phyloP scores from a whole-genome alignment of 2,329 filamentous ascomycete species.

The Penicillium sp. region DNA sequence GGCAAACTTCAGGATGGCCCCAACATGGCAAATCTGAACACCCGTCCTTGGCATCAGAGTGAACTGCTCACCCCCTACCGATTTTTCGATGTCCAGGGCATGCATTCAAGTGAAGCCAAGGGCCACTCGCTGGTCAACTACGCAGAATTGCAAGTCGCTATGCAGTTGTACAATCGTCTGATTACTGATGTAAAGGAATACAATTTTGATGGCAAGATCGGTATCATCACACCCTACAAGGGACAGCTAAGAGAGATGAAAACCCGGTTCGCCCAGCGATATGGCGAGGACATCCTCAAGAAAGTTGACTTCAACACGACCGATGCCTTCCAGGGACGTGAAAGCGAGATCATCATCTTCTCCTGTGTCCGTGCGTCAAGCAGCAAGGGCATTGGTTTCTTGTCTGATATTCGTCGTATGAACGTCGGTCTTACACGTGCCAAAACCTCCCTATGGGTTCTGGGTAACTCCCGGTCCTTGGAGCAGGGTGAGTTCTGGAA shows the following conservation, averaged over 20 bases:
- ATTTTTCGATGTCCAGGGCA: constrained; percentile 93
- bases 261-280: constrained; percentile 68
- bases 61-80: constrained; percentile 84
- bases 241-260: constrained; percentile 82
- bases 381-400: constrained; percentile 92
- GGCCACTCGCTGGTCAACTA: constrained; percentile 90
- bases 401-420: constrained; percentile 98
- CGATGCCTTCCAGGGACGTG: constrained; percentile 94
- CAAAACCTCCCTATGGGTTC: constrained; percentile 93
- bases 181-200: constrained; percentile 67
- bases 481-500: constrained; percentile 89
- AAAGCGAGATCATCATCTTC: constrained; percentile 98
- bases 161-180: constrained; percentile 80
- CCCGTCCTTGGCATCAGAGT: constrained; percentile 81
- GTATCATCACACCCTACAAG: constrained; percentile 98
- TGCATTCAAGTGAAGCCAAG: constrained; percentile 74
- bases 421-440: constrained; percentile 97
- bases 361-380: constrained; percentile 87
- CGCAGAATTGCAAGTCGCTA: constrained; percentile 80
- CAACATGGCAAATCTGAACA: constrained; percentile 74
- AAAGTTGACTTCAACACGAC: constrained; percentile 97
- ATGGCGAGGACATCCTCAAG: constrained; percentile 72
- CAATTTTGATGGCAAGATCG: constrained; percentile 79
- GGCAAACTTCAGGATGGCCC: constrained; percentile 79
- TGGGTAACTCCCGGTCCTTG: constrained; percentile 86